phyloP scores from a whole-genome alignment of 306 rosid species.

The Gastrolobium villosum region DNA sequence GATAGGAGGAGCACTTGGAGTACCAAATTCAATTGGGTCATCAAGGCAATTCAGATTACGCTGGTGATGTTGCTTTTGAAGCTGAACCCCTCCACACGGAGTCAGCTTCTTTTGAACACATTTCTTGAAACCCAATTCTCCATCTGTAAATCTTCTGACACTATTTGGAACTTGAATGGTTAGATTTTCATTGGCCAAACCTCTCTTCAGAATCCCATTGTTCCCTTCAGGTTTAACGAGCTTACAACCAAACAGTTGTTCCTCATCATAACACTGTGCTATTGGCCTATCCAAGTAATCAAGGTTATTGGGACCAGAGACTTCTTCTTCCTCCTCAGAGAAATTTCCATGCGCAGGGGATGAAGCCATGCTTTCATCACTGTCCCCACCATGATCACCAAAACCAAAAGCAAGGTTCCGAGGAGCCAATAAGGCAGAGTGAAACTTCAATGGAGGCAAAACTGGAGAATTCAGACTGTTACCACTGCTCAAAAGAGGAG shows the following conservation, averaged over 20 bases:
- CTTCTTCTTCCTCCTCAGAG: conserved; percentile 75
- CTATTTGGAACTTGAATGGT: conserved; percentile 68
- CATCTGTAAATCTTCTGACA: conserved; percentile 77
- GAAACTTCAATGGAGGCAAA: conserved; percentile 85
- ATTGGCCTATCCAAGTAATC: conserved; percentile 59
- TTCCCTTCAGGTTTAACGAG: conserved; percentile 39
- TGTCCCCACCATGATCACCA: conserved; percentile 45
- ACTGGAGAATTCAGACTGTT: conserved; percentile 57
- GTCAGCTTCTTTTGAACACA: conserved; percentile 60
- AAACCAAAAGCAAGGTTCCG: conserved; percentile 50
- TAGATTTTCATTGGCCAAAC: conserved; percentile 65
- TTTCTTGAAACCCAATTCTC: conserved; percentile 62
- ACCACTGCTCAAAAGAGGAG: conserved; percentile 57
- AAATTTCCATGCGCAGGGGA: conserved; percentile 53
- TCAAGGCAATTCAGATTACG: conserved; percentile 53
- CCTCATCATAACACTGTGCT: conserved; percentile 58
- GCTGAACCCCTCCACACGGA: conserved; percentile 56
- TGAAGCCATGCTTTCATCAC: conserved; percentile 64
- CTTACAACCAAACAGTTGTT: conserved; percentile 59
- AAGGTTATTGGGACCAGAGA: conserved; percentile 44
- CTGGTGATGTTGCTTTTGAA: conserved; percentile 58
- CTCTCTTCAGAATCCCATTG: conserved; percentile 61
- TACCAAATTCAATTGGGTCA: conserved; percentile 72
- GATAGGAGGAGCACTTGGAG: conserved; percentile 99
- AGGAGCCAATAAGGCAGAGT: conserved; percentile 65